Evolutionary conservation across 345 rosid genomes (phyloP), one percentile per base, ranked within the genome.

Genomic region (Lenwebbia sp.): DNA sequence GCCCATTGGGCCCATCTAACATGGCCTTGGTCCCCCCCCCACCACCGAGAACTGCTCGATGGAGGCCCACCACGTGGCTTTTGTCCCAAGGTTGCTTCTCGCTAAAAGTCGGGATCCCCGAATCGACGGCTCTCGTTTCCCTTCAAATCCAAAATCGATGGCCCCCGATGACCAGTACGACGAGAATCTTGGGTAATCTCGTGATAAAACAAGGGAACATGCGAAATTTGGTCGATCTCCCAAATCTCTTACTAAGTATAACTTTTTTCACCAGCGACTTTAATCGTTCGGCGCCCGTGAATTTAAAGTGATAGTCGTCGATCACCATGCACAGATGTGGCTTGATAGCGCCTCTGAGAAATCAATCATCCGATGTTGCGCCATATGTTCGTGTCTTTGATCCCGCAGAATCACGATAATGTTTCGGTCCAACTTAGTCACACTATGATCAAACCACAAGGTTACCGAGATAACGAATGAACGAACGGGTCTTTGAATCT

Each of bases 121-220:
- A 30, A 14, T 54, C 76, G n/a, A 22, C 87, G 85, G 82, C 28
- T 82, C 3, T 30, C 52, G 56, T 28, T 26, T 5, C 17, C 26
- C 85, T 47, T 52, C 62, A 82, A 30, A 57, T 54, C 87, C 62
- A 28, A 7, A 19, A 89, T 87, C 88, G 83, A 88, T 57, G 91
- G 90, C 76, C 57, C 14, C 9, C 13, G 82, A 87, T 82, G 81
- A 37, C 81, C 47, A 25, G 81, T 70, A 4, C 47, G 26, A 6
- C 47, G 81, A 70, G 47, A 37, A 37, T 70, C 81, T 19, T 1
- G 47, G 47, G 47, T 54, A 47, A 50, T 50, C 4, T 50, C 44
- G 47, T 37, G 81, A 70, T 41, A 22, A 21, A 19, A 70, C 47
- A 19, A 40, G 40, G 81, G 81, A 70, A 70, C 81, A 19, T 9